phyloP scores from a whole-genome alignment of 352 stramenopile species.

The Phytophthora pisi region DNA sequence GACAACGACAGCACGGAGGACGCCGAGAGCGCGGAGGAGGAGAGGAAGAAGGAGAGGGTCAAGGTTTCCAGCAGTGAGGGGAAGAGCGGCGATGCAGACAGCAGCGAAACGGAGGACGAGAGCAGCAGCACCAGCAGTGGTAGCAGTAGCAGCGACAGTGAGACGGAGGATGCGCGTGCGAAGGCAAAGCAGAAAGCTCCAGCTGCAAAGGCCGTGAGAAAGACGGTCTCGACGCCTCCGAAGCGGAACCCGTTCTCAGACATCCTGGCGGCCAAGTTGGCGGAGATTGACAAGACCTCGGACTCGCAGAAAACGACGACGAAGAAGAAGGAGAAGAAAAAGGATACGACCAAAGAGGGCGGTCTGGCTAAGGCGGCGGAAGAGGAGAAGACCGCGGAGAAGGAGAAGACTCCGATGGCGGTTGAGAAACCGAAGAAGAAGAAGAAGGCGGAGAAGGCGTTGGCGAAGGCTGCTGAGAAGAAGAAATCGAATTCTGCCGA shows the following conservation, averaged over 20 bases:
- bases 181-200: not conserved
- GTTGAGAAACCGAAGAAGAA: not conserved
- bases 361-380: not conserved
- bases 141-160: not conserved
- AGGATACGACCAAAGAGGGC: conserved; percentile 6
- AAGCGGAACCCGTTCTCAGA: not conserved
- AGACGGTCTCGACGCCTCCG: conserved; percentile 1
- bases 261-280: not conserved
- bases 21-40: not conserved
- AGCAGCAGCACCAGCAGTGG: not conserved
- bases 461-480: not conserved
- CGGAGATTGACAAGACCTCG: not conserved
- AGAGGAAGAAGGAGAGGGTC: no score
- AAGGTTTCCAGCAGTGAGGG: not conserved
- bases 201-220: not conserved
- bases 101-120: conserved; percentile 3
- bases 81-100: not conserved
- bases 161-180: not conserved
- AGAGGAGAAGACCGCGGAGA: not conserved
- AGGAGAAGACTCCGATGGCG: not conserved
- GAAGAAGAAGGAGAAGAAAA: conserved; percentile 5
- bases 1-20: conserved; percentile 19
- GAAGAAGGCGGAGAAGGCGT: no score
- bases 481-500: not conserved
- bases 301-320: not conserved